Evolutionary conservation across 2,329 filamentous ascomycete species (phyloP), one percentile per base, ranked within the genome.

Genomic region (Cadophora sp.): DNA sequence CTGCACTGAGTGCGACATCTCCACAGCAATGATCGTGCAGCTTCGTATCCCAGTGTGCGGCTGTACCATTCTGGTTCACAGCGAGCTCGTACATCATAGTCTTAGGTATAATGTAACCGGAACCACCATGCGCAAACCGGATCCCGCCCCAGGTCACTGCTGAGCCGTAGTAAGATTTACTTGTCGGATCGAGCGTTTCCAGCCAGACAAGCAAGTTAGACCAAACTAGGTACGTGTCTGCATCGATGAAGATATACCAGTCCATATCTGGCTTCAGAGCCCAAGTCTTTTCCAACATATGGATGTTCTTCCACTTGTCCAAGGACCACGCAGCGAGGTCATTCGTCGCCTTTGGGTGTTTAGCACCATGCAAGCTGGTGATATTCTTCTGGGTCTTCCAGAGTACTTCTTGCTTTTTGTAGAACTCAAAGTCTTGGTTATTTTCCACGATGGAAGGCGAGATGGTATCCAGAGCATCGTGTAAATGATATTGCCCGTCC

Each of bases 261-360:
- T 87, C 83, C 68, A 83, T 82, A 66, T 80, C 73, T 16, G 85
- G 85, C n/a, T 82, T 80, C 76, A 83, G 74, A n/a, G 75, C 72
- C 73, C 82, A 87, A 0, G 82, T 76, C 76, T 85, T 86, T 76
- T 86, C 82, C 20, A 85, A 81, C 70, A 87, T 85, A 74, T 87
- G 85, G 47, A 87, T 78, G 73, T 86, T 87, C 77, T 89, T 88
- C 79, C 87, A 89, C 77, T 87, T 87, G 78, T 89, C 86, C 41
- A 88, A 76, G 8, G 78, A 80, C 86, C 85, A 88, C 1, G 80
- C 80, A 27, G 82, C 79, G 68, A 72, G 68, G 65, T 78, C 65
- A 65, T 74, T 76, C 7, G 73, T 68, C 33, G 72, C 73, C 47
- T 79, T 77, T 6, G 66, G 69, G 39, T 61, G 59, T 33, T 63